These are phyloP conservation scores for Debaryomycetaceae sp. DNA, from an alignment of 1,139 yeast genomes.

Conservation along the genomic window DNA sequence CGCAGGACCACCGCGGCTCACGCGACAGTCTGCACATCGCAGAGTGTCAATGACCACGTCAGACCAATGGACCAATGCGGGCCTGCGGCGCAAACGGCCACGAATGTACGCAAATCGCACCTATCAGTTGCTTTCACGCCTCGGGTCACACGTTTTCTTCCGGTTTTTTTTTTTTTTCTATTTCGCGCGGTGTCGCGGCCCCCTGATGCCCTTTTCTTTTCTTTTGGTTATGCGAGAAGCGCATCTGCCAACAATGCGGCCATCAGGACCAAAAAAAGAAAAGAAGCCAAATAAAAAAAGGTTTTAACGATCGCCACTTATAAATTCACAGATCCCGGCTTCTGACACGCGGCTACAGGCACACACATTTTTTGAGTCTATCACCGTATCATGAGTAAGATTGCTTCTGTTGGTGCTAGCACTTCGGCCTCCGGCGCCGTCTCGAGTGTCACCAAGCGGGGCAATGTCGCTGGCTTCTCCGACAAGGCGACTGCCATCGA, in stretches of 20 bases:
- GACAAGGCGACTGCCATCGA: conserved; percentile 40
- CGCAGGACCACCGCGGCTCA: no score
- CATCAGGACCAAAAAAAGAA: no score
- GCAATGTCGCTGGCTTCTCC: conserved; percentile 33
- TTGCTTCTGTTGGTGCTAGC: conserved; percentile 5
- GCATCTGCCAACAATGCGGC: no score
- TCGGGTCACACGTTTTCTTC: no score
- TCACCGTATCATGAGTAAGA: conserved; percentile 6
- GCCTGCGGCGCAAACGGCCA: no score
- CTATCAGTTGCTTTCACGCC: no score
- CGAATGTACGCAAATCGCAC: no score
- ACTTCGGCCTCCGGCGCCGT: conserved; percentile 9
- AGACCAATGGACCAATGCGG: no score
- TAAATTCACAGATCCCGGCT: not conserved
- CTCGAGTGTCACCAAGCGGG: conserved; percentile 23
- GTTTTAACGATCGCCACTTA: no score
- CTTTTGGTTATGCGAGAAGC: not conserved
- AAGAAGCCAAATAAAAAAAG: no score
- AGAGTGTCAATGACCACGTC: no score
- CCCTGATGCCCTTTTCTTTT: not conserved
- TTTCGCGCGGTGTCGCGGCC: not conserved
- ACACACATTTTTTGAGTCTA: conserved; percentile 1
- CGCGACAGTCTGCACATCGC: no score
- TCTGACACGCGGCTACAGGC: conserved; percentile 1
- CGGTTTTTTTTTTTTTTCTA: conserved; percentile 1